Evolutionary conservation across 2,329 filamentous ascomycete species (phyloP).

Genomic region (Pleoardoris graminearum): DNA sequence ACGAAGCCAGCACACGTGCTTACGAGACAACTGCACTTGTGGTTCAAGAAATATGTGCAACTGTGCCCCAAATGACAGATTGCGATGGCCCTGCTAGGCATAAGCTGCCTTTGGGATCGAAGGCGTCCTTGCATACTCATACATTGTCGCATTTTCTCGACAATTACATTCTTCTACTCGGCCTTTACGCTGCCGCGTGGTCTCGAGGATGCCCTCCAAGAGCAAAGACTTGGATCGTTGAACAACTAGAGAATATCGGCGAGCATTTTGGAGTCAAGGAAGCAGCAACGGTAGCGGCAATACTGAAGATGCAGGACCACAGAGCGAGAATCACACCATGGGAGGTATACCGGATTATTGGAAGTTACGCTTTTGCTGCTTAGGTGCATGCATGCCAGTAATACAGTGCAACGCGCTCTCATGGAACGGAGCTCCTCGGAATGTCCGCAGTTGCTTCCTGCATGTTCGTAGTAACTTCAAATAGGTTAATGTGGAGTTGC

Average conservation of each 20-base stretch:
- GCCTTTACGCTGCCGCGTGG: constrained; percentile 17
- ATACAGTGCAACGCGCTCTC: background rate
- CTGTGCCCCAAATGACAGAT: constrained; percentile 37
- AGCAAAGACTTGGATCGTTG: constrained; percentile 12
- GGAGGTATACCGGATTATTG: constrained; percentile 19
- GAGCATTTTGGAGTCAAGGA: constrained; percentile 21
- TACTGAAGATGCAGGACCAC: constrained; percentile 5
- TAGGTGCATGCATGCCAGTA: background rate
- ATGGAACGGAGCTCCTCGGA: background rate
- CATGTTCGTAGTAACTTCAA: no score
- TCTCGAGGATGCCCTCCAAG: constrained; percentile 10
- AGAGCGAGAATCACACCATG: constrained; percentile 12
- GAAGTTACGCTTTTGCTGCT: constrained; percentile 20
- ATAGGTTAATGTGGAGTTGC: no score
- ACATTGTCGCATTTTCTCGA: constrained; percentile 18
- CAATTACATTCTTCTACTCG: constrained; percentile 18
- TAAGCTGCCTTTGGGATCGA: constrained; percentile 14
- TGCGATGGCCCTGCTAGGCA: constrained; percentile 23
- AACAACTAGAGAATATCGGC: constrained; percentile 13
- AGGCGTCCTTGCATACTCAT: constrained; percentile 8
- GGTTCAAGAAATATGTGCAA: constrained; percentile 37
- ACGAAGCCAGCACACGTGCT: constrained; percentile 11
- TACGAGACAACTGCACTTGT: constrained; percentile 23
- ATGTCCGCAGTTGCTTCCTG: no score
- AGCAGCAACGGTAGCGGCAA: constrained; percentile 10